A percentile compares a stretch with the other conserved stretches of the same genome.
Evolutionary conservation across 1,284 basidiomycete species (phyloP).

Genomic region (Cutaneotrichosporon cutaneum): DNA sequence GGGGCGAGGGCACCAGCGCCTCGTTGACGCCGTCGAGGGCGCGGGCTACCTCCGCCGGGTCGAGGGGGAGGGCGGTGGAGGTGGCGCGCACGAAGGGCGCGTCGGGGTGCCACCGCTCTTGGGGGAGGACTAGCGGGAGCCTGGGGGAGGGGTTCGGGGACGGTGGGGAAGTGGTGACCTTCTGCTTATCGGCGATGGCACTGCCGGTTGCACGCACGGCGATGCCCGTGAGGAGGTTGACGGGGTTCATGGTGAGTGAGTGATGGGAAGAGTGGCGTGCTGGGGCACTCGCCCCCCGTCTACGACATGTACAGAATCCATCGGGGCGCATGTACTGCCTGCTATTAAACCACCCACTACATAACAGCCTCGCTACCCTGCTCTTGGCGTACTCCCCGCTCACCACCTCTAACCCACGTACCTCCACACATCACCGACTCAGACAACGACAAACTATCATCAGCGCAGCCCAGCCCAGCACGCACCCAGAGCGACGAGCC

Average conservation of each 20-base stretch:
- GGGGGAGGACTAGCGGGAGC: background rate
- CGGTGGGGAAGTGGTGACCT: background rate
- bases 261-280: background rate
- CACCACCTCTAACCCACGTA: no score
- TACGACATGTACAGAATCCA: no score
- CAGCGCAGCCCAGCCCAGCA: background rate
- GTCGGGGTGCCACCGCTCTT: background rate
- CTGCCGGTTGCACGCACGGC: background rate
- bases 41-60: background rate
- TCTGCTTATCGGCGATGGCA: background rate
- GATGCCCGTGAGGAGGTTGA: background rate
- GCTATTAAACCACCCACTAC: no score
- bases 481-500: no score
- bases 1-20: background rate
- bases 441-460: background rate
- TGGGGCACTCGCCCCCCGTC: no score
- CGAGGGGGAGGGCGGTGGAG: background rate
- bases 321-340: no score
- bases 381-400: no score
- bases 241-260: background rate
- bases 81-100: background rate
- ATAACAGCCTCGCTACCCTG: no score
- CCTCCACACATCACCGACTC: no score
- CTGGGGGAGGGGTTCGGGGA: background rate
- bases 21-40: background rate